Evolutionary conservation across 31 red algal species (phyloP).

Genomic region (Odonthalia washingtoniensis): DNA sequence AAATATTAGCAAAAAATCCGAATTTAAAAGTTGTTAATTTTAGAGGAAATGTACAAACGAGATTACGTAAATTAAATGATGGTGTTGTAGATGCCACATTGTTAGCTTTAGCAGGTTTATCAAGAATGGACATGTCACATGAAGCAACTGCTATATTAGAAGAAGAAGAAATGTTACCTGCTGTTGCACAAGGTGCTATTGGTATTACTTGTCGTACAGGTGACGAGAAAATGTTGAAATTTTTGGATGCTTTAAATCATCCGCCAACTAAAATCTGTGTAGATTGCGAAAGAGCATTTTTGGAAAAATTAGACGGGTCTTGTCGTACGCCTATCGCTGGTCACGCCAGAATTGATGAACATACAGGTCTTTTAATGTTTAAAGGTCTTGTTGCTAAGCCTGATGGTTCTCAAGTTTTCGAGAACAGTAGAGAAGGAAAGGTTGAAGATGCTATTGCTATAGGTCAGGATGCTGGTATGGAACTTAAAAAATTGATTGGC

Average conservation of each 20-base stretch:
- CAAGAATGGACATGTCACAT: slow-evolving; percentile 90
- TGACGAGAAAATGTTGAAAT: slow-evolving; percentile 78
- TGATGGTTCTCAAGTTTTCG: slow-evolving; percentile 86
- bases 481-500: slow-evolving; percentile 91
- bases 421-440: slow-evolving; percentile 66
- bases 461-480: slow-evolving; percentile 86
- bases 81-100: slow-evolving; percentile 96
- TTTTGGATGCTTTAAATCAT: slow-evolving; percentile 84
- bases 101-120: slow-evolving; percentile 92
- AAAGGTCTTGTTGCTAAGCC: slow-evolving; percentile 94
- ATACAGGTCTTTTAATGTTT: slow-evolving; percentile 81
- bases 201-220: slow-evolving; percentile 92
- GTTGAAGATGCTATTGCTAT: slow-evolving; percentile 75
- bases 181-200: slow-evolving; percentile 99
- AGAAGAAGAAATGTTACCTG: slow-evolving; percentile 97
- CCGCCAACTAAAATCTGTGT: slow-evolving; percentile 87
- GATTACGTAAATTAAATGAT: slow-evolving; percentile 88
- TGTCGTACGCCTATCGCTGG: slow-evolving; percentile 99
- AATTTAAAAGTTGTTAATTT: slow-evolving; percentile 95
- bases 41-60: slow-evolving; percentile 98
- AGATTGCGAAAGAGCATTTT: slow-evolving; percentile 89
- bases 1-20: slow-evolving; percentile 97
- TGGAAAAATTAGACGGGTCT: slow-evolving; percentile 91
- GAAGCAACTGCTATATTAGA: slow-evolving; percentile 83
- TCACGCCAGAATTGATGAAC: slow-evolving; percentile 81